Conservation (phyloP, 768 basidiomycete species). For the Gymnopilus dilepis region DNA sequence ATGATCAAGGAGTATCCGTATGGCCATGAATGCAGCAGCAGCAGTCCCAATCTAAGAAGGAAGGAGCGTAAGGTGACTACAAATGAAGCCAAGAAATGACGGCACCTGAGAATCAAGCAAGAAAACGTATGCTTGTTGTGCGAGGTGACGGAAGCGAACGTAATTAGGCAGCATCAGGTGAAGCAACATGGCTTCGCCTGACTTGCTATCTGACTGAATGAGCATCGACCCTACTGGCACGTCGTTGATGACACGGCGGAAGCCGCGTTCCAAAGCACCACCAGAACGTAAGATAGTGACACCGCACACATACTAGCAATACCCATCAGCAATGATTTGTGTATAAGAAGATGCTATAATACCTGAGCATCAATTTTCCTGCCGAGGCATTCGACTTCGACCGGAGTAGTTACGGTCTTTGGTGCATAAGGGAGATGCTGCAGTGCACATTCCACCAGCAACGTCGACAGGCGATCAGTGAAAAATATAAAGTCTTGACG, state of each 20-base stretch:
- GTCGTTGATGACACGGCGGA: constrained; percentile 87
- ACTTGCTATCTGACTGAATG: constrained; percentile 84
- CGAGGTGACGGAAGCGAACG: constrained; percentile 68
- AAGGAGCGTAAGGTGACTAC: too few species aligned
- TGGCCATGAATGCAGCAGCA: constrained; percentile 93
- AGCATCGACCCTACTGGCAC: constrained; percentile 88
- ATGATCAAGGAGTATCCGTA: constrained; percentile 92
- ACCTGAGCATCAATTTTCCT: constrained; percentile 68
- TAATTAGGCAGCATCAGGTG: constrained; percentile 80
- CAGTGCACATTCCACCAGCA: constrained; percentile 85
- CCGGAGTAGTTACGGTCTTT: constrained; percentile 71
- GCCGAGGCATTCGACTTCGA: constrained; percentile 60
- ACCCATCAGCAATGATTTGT: neutral
- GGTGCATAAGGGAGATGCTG: constrained; percentile 76
- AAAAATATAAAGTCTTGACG: constrained; percentile 94
- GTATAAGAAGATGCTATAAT: constrained; percentile 10
- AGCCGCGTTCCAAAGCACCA: constrained; percentile 88
- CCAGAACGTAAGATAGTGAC: constrained; percentile 93
- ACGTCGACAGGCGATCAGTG: constrained; percentile 82
- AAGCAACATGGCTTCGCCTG: constrained; percentile 88
- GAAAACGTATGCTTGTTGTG: constrained; percentile 80
- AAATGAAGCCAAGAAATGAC: neutral
- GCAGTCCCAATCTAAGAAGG: constrained; percentile 94
- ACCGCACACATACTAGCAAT: constrained; percentile 74
- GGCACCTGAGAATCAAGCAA: constrained; percentile 86